Evolutionary conservation across 257 asterid species (phyloP), one percentile per base, ranked within the genome.

Genomic region (Primulina huaijiensis): DNA sequence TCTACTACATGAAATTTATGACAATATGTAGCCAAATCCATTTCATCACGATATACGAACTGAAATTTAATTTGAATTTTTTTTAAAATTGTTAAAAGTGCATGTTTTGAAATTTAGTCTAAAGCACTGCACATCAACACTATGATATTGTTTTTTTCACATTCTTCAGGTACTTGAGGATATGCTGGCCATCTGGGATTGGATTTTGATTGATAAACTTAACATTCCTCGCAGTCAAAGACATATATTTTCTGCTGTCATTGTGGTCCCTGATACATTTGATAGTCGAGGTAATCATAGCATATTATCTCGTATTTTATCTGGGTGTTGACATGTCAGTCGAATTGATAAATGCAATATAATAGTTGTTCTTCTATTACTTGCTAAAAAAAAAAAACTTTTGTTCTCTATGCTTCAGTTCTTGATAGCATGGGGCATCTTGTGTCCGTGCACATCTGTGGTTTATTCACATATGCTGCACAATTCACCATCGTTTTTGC

Each of bases 191-290:
- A 87, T 94, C 63, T 91, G 96, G 99, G 96, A 94, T 72, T 94
- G 97, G 96, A 75, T 86, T 79, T 83, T 94, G 89, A 73, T 76
- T 60, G 95, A 89, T 69, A 90, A 90, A 66, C 77, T 94, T 74
- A 75, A 83, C 72, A 87, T 94, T 72, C 86, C 89, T 37, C 89
- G 38, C 29, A 79, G 75, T 74, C 84, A 85, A 74, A 85, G 99
- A 82, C 86, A 83, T 72, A 82, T 72, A 84, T 94, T 85, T 72
- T 79, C 96, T 69, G 96, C 96, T 43, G 64, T 91, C 77, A 84
- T 94, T 88, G 96, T 94, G 77, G 83, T 90, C 69, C 92, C 99
- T 0, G 99, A 94, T 85, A 83, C 97, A 56, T 89, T 90, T 77
- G 99, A 94, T 76, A 90, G 76, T 68, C 96, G 93, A 2, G 98